Base-by-base conservation (phyloP, 2,329 filamentous ascomycete species). In the Sclerotinia glacialis region DNA sequence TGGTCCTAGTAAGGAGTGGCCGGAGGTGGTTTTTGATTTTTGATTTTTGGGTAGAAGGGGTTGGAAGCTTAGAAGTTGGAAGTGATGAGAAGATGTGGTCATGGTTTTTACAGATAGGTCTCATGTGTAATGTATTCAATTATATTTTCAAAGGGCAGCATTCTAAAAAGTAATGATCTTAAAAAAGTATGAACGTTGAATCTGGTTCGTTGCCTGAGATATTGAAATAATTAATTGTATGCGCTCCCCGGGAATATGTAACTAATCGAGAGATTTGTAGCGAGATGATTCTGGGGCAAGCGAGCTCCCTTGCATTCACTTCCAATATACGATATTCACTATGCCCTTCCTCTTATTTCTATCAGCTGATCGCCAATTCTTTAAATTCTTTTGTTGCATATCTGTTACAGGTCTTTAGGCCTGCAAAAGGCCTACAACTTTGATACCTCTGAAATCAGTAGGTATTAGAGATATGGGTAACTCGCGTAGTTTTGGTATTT, bases 21-120 rank as follows among this genome's bases (percentile, higher is more conserved):
- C 71, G 7, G 72, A 75, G 61, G 67, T 75, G 8, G 37, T 23
- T 21, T 65, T 65, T 61, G 64, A 63, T 21, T 52, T 52, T 21
- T 65, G 14, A 65, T n/a, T n/a, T 40, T 14, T 34, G 11, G 18
- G 23, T 5, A 31, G 5, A 9, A 14, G 23, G 14, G 5, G 8
- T 14, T 11, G 9, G 12, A 49, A 42, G 12, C 14, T 37, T 50
- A 16, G 44, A 26, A 16, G 21, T 34, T 11, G 28, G 28, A 3
- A n/a, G 14, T 47, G 6, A 23, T 47, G 12, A 12, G 4, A 12
- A 6, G 28, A 7, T 5, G 5, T 18, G 21, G 12, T 2, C 6
- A 11, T 37, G 5, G 14, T 14, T 0, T 3, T 23, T 49, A 50
- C 26, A 46, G 16, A 21, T 44, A 34, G 2, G 23, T 37, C 1